Conservation (phyloP, 208 protist species). For the Cochliopodium minus region DNA sequence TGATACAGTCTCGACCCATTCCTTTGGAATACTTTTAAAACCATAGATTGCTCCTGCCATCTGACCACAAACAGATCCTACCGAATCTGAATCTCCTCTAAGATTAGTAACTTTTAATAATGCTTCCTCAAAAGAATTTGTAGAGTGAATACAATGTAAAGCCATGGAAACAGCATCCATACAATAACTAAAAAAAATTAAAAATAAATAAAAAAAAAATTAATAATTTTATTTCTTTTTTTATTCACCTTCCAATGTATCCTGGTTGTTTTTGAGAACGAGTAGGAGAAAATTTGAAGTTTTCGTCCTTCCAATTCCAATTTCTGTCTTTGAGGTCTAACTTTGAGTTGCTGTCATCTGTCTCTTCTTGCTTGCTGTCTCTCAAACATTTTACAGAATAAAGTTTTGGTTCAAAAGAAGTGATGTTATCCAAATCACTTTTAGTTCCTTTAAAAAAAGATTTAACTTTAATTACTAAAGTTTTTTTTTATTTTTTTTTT, state of each 20-base stretch:
- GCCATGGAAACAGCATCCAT: background rate
- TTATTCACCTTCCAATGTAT: background rate
- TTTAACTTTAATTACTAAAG: background rate
- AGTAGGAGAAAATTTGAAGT: background rate
- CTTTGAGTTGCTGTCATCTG: too few species aligned
- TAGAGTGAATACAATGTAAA: background rate
- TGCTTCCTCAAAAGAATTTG: background rate
- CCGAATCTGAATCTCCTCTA: background rate
- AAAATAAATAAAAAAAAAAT: too few species aligned
- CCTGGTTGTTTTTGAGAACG: background rate
- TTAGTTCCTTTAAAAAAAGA: background rate
- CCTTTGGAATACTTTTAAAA: background rate
- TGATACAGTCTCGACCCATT: background rate
- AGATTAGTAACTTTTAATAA: background rate
- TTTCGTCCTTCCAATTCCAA: background rate
- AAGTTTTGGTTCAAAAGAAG: background rate
- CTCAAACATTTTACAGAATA: too few species aligned
- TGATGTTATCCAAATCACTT: background rate
- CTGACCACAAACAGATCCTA: background rate
- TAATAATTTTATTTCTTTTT: too few species aligned
- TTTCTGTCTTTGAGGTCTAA: background rate
- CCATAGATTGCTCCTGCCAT: conserved; percentile 4
- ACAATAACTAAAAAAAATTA: too few species aligned
- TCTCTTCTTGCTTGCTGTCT: too few species aligned
- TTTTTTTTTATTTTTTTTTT: background rate